phyloP scores from a whole-genome alignment of 306 rosid species.

The Oemleria cerasiformis region DNA sequence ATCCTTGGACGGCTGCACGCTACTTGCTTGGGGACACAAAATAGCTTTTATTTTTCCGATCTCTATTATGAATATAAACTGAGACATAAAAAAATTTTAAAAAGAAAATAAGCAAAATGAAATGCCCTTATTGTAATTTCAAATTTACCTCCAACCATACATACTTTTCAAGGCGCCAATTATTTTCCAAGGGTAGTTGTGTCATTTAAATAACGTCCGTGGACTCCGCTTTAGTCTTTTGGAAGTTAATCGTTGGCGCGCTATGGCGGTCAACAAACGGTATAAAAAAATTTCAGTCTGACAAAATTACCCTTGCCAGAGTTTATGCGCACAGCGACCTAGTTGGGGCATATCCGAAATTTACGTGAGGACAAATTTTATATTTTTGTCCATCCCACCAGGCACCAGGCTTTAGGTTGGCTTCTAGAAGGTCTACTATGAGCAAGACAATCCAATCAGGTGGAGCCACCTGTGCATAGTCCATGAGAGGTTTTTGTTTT shows the following conservation, averaged over 20 bases:
- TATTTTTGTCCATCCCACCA: not conserved
- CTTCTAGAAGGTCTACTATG: constrained; percentile 26
- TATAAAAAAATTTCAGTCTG: not conserved
- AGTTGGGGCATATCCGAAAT: not conserved
- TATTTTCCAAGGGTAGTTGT: not conserved
- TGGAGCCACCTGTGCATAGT: not conserved
- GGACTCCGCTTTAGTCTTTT: too few species aligned
- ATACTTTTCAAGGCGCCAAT: not conserved
- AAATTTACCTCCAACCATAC: too few species aligned
- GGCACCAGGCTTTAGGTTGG: not conserved
- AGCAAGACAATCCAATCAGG: not conserved
- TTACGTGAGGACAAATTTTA: not conserved
- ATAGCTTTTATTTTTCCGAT: not conserved
- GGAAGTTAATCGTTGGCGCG: not conserved
- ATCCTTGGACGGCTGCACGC: not conserved
- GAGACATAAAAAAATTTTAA: not conserved
- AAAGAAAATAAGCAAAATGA: not conserved
- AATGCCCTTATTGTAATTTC: not conserved
- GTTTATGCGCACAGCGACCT: not conserved
- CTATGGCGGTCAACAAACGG: not conserved
- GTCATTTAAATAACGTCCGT: too few species aligned
- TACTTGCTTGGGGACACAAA: not conserved
- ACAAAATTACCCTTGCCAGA: constrained; percentile 9
- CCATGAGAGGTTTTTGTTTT: too few species aligned
- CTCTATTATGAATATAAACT: not conserved